Conservation (phyloP, 2,329 filamentous ascomycete species). For the Chrysoporthe austroafricana region DNA sequence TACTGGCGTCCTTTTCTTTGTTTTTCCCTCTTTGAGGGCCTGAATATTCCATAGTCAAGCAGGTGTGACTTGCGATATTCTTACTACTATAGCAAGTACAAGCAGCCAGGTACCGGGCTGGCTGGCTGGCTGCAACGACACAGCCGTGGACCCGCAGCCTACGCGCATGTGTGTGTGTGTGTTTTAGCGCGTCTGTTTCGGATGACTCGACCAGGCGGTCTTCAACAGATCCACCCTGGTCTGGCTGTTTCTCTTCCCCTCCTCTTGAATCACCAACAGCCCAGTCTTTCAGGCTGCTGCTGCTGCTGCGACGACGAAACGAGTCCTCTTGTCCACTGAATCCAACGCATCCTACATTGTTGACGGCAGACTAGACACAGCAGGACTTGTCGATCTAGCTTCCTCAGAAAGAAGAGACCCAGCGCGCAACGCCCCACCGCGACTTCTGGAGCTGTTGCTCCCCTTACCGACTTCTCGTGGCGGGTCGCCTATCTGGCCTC, state of each 20-base stretch:
- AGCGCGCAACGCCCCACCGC: constrained; percentile 14
- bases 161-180: constrained; percentile 2
- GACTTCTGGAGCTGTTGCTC: constrained; percentile 17
- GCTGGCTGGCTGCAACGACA: background rate
- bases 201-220: constrained; percentile 17
- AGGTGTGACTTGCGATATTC: background rate
- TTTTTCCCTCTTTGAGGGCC: no score
- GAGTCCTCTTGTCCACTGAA: no score
- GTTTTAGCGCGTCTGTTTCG: constrained; percentile 18
- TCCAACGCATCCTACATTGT: background rate
- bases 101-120: background rate
- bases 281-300: constrained; percentile 19
- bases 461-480: constrained; percentile 24
- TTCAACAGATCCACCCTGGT: constrained; percentile 13
- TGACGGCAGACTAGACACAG: constrained; percentile 9
- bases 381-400: constrained; percentile 14
- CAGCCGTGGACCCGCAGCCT: constrained; percentile 13
- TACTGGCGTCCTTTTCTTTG: no score
- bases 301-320: constrained; percentile 2
- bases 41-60: background rate
- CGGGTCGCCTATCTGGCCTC: constrained; percentile 26
- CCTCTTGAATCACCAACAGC: constrained; percentile 8
- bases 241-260: constrained; percentile 3
- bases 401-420: constrained; percentile 4
- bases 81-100: background rate